phyloP scores from a whole-genome alignment of 2,329 filamentous ascomycete genomes.

The Geosmithia putterillii region DNA sequence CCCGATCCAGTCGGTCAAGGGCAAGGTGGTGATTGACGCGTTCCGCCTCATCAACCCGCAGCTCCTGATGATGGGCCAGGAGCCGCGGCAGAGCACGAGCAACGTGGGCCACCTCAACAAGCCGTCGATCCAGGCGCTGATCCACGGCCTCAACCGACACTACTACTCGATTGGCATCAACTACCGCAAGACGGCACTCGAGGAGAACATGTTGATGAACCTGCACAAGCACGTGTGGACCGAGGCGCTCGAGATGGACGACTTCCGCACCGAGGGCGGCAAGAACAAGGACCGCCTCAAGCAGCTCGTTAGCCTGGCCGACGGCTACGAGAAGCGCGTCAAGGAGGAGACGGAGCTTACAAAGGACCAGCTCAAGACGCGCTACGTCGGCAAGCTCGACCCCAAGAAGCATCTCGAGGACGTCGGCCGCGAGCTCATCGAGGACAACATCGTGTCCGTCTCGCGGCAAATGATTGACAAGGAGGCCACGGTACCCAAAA shows the following conservation, averaged over 20 bases:
- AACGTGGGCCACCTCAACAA: conserved; percentile 98
- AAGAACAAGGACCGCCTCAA: conserved; percentile 83
- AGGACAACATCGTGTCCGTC: conserved; percentile 99
- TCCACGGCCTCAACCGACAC: conserved; percentile 94
- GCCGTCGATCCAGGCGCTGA: conserved; percentile 97
- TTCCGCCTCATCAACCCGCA: conserved; percentile 98
- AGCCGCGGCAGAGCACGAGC: conserved; percentile 93
- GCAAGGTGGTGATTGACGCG: conserved; percentile 97
- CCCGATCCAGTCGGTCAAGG: conserved; percentile 97
- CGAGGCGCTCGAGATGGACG: conserved; percentile 91
- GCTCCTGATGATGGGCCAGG: conserved; percentile 93
- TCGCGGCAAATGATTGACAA: conserved; percentile 99
- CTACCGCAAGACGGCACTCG: conserved; percentile 91
- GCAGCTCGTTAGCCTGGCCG: conserved; percentile 76
- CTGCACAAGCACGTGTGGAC: conserved; percentile 99
- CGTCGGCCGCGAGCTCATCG: conserved; percentile 90
- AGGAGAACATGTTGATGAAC: conserved; percentile 99
- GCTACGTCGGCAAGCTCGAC: conserved; percentile 97
- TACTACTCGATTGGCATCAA: conserved; percentile 99
- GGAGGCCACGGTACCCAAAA: conserved; percentile 82
- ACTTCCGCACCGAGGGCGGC: conserved; percentile 75
- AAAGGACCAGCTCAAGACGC: conserved; percentile 95
- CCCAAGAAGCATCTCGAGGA: conserved; percentile 99
- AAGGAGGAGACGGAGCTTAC: conserved; percentile 97
- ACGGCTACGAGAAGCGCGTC: conserved; percentile 96